Evolutionary conservation across 768 basidiomycete species (phyloP).

Genomic region (Podaxis mareebaensis): DNA sequence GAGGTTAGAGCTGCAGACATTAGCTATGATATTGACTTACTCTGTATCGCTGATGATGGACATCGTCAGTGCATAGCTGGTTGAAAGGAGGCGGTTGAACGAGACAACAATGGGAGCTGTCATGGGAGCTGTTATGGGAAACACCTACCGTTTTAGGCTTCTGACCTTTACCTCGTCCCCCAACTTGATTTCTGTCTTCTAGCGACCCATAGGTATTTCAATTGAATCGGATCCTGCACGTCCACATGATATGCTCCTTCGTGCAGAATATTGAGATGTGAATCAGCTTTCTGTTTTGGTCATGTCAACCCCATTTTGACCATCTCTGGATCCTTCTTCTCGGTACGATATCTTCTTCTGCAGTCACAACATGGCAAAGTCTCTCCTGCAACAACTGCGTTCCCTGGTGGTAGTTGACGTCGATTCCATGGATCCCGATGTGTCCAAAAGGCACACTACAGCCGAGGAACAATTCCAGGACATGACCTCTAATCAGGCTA

Average conservation of each 20-base stretch:
- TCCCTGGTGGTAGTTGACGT: slow-evolving; percentile 40
- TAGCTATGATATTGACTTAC: slow-evolving; percentile 31
- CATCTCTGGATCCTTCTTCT: slow-evolving; percentile 19
- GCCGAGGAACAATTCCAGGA: slow-evolving; percentile 33
- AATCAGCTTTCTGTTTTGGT: background rate
- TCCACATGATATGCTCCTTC: too few species aligned
- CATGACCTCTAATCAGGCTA: slow-evolving; percentile 54
- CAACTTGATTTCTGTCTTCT: too few species aligned
- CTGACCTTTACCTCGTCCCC: background rate
- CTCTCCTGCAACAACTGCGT: slow-evolving; percentile 35
- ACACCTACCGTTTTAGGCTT: background rate
- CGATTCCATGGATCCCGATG: slow-evolving; percentile 48
- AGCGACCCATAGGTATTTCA: too few species aligned
- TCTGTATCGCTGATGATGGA: slow-evolving; percentile 67
- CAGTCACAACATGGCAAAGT: slow-evolving; percentile 7
- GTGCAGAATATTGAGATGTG: too few species aligned
- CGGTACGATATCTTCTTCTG: background rate
- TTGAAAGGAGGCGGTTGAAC: background rate
- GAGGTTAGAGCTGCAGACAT: background rate
- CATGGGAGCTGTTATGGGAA: background rate
- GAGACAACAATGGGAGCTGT: background rate
- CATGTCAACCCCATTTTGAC: background rate
- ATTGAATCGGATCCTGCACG: too few species aligned
- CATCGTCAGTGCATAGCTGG: slow-evolving; percentile 33
- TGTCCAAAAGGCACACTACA: slow-evolving; percentile 34